These are phyloP conservation scores for Trypanosoma caninum DNA, from an alignment of 208 protist genomes.

Conservation along the genomic window DNA sequence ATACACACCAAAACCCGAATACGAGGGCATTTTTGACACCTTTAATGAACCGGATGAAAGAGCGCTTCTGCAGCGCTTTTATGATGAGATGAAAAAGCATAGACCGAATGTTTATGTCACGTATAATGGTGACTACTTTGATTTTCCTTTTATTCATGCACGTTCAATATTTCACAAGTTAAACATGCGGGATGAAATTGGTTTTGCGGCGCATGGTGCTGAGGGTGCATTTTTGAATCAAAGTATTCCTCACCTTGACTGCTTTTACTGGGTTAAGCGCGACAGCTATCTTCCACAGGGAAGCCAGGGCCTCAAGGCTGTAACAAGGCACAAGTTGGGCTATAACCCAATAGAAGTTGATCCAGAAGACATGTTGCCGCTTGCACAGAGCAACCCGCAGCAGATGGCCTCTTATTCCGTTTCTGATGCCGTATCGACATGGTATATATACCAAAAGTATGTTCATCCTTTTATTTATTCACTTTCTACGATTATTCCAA, in stretches of 20 bases:
- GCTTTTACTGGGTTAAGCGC: constrained; percentile 99
- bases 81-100: constrained; percentile 95
- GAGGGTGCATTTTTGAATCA: constrained; percentile 94
- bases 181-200: constrained; percentile 88
- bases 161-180: constrained; percentile 83
- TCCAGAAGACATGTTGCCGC: constrained; percentile 99
- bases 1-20: constrained; percentile 99
- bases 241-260: constrained; percentile 97
- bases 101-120: constrained; percentile 99
- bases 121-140: constrained; percentile 99
- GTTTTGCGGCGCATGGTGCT: constrained; percentile 68
- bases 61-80: constrained; percentile 92
- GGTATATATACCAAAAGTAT: constrained; percentile 99
- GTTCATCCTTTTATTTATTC: constrained; percentile 99
- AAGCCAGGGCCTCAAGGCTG: constrained; percentile 95
- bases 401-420: constrained; percentile 99
- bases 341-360: constrained; percentile 99
- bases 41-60: constrained; percentile 97
- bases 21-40: constrained; percentile 96
- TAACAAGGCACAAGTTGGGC: constrained; percentile 98
- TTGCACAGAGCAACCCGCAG: constrained; percentile 95
- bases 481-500: constrained; percentile 99
- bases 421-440: constrained; percentile 99
- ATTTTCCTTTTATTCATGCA: constrained; percentile 99
- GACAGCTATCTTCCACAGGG: constrained; percentile 99